Evolutionary conservation across 805 yeast genomes (phyloP), one percentile per base, ranked within the genome.

Genomic region (Torulaspora microellipsoides): DNA sequence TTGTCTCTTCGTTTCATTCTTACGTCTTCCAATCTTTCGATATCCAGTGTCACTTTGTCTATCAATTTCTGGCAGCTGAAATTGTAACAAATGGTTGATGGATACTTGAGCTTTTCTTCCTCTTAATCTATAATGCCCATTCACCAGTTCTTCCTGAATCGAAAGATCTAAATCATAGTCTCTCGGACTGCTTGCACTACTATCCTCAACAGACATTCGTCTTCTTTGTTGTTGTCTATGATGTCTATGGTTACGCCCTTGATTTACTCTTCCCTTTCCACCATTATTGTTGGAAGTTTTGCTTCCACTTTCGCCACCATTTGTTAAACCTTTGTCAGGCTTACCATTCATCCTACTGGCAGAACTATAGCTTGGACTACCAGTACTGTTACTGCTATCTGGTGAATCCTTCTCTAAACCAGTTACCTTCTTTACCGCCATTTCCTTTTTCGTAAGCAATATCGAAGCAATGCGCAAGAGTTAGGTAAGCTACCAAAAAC

Each of bases 11-110:
- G 61, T 53, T 27, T 64, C 54, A 34, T 61, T 56, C 32, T 38
- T 44, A 46, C 64, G 56, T 28, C 45, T 51, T 39, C 57, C 48
- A 8, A 35, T 33, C 10, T 35, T 43, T 39, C 53, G 52, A 15
- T 49, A 43, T 10, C 51, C 45, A 13, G 32, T 30, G 31, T 50
- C 36, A 20, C 42, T 38, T 34, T 46, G 44, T 35, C 50, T 51
- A 31, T 66, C 66, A 45, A 69, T 57, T 43, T 71, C 72, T 7
- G 78, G 76, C 13, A 74, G 56, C 32, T 71, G 69, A 53, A 80
- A 82, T 36, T 81, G 83, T 36, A 85, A 60, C 43, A 85, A 66
- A 63, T 85, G 90, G 52, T 82, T 80, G 42, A 84, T 78, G 15
- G 76, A 75, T 27, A 75, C 66, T 49, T 67, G 73, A 20, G 72